phyloP scores from a whole-genome alignment of 495 filamentous ascomycete species.

The Penicillium diatomitis region DNA sequence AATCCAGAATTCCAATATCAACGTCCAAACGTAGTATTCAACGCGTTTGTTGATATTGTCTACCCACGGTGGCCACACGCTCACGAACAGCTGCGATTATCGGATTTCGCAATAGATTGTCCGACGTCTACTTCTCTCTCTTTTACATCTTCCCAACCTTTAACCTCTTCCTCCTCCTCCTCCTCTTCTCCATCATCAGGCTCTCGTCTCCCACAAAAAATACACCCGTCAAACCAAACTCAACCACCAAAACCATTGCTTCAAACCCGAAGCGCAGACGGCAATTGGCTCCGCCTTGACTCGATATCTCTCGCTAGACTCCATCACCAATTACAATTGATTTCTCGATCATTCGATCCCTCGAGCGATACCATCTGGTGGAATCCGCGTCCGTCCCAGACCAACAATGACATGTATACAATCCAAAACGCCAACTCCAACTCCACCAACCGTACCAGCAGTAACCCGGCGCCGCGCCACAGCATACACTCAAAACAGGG shows the following conservation, averaged over 20 bases:
- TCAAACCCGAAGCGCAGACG: background rate
- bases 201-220: no score
- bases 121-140: no score
- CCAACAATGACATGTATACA: background rate
- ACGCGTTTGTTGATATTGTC: background rate
- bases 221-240: no score
- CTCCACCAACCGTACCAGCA: no score
- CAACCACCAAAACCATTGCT: no score
- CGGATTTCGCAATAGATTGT: background rate
- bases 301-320: background rate
- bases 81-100: background rate
- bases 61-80: background rate
- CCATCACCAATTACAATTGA: background rate
- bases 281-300: background rate
- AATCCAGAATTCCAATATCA: background rate
- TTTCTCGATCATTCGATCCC: background rate
- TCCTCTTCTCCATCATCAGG: no score
- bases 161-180: no score
- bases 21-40: background rate
- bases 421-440: no score
- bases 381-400: background rate
- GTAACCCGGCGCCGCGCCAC: no score
- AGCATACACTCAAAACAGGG: background rate
- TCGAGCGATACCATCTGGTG: background rate
- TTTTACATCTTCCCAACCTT: no score